These are phyloP conservation scores for Yamadazyma diddensiae DNA, from an alignment of 1,139 yeast genomes.

Conservation along the genomic window DNA sequence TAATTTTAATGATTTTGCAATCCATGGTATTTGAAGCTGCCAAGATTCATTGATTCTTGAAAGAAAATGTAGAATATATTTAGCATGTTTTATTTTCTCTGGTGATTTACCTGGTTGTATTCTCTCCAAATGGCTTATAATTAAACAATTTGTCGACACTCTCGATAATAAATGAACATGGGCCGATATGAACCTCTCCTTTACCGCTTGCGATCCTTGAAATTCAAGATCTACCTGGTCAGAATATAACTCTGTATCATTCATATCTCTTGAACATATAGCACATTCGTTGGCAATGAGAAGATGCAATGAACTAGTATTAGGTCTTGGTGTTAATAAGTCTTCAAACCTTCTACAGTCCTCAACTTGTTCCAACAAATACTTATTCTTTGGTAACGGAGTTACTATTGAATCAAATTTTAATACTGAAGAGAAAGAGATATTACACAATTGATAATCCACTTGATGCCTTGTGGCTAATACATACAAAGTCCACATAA, in stretches of 20 bases:
- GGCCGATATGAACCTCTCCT: no score
- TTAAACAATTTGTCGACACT: not conserved
- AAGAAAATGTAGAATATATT: not conserved
- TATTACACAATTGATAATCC: not conserved
- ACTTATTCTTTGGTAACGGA: not conserved
- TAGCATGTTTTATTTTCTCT: not conserved
- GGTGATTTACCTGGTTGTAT: no score
- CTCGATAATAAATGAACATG: not conserved
- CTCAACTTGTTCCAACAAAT: not conserved
- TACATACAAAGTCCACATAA: constrained; percentile 7
- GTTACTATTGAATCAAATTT: not conserved
- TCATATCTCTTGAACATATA: not conserved
- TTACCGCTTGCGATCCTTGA: no score
- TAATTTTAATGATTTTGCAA: no score
- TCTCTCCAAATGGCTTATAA: not conserved
- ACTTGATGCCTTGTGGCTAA: constrained; percentile 1
- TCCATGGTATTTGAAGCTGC: constrained; percentile 1
- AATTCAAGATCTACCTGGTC: no score
- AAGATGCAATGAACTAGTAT: not conserved
- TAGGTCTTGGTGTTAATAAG: not conserved
- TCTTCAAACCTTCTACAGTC: not conserved
- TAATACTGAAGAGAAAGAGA: not conserved
- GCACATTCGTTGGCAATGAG: not conserved
- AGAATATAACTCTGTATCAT: not conserved
- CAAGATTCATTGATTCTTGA: not conserved